Percentiles rank a stretch among this genome's conserved stretches.
Conservation (phyloP, 192 early-diverging fungal genomes). For the Phycomyces nitens region DNA sequence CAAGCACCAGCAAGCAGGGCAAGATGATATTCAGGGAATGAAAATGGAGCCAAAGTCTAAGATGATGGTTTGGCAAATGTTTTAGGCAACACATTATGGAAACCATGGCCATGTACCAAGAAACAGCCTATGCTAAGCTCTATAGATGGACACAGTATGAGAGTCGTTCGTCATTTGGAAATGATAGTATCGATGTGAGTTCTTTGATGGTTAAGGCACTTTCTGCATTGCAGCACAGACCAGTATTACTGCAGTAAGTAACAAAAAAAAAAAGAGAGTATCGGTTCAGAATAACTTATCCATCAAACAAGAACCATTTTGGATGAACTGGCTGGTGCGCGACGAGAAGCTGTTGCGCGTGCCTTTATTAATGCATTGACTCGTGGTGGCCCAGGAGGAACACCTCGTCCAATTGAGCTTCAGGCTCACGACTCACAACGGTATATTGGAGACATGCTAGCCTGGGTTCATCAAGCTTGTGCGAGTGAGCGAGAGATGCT, state of each 20-base stretch:
- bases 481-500: constrained; percentile 87
- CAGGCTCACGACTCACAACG: constrained; percentile 89
- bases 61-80: neutral
- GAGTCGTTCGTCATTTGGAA: constrained; percentile 54
- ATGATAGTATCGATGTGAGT: constrained; percentile 69
- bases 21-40: constrained; percentile 4
- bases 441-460: constrained; percentile 94
- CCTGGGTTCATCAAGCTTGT: constrained; percentile 92
- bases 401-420: constrained; percentile 86
- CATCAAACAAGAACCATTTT: constrained; percentile 51
- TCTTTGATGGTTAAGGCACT: constrained; percentile 60
- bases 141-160: constrained; percentile 73
- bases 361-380: constrained; percentile 74
- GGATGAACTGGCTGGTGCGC: constrained; percentile 70
- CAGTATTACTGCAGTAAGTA: constrained; percentile 70
- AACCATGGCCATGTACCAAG: constrained; percentile 62
- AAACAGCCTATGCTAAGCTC: constrained; percentile 71
- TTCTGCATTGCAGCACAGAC: constrained; percentile 61
- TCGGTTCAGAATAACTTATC: neutral
- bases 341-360: constrained; percentile 60
- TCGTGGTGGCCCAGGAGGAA: constrained; percentile 69
- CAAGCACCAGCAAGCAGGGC: constrained; percentile 75
- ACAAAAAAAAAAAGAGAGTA: neutral
- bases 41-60: neutral
- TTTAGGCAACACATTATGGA: constrained; percentile 75